phyloP scores from a whole-genome alignment of 1,139 yeast genomes.

The Scheffersomyces illinoinensis region DNA sequence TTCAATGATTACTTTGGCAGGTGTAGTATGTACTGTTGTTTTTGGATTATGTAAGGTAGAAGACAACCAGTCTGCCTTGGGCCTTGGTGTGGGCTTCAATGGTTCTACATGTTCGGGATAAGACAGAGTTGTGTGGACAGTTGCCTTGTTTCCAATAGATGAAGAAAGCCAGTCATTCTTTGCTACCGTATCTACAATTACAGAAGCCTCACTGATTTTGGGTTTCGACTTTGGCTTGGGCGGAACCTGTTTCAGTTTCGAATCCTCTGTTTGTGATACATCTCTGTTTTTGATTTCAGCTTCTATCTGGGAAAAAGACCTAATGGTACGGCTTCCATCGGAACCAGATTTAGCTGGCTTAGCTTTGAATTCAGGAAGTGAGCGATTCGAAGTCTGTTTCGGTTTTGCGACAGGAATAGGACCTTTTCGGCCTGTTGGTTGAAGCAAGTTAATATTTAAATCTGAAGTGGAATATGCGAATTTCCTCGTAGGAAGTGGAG shows the following conservation, averaged over 20 bases:
- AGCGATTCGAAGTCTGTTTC: not conserved
- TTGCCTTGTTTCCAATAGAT: slow-evolving; percentile 11
- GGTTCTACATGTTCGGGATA: not conserved
- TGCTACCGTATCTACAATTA: not conserved
- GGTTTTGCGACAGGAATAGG: not conserved
- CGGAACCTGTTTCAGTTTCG: not conserved
- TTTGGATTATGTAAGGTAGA: slow-evolving; percentile 12
- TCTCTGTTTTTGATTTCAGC: slow-evolving; percentile 12
- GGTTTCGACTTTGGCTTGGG: slow-evolving; percentile 6
- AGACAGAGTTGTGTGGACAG: slow-evolving; percentile 10
- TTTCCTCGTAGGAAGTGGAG: slow-evolving; percentile 11
- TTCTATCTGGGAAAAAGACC: slow-evolving; percentile 26
- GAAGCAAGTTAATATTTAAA: slow-evolving; percentile 20
- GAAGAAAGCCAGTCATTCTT: slow-evolving; percentile 21
- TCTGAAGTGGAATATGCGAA: not conserved
- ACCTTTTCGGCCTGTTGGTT: slow-evolving; percentile 18
- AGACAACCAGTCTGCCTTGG: slow-evolving; percentile 16
- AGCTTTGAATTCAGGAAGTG: not conserved
- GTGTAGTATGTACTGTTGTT: slow-evolving; percentile 5
- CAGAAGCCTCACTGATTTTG: not conserved
- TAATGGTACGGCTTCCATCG: not conserved
- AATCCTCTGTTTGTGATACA: slow-evolving; percentile 1
- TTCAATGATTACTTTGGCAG: slow-evolving; percentile 1
- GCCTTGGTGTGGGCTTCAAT: slow-evolving; percentile 5
- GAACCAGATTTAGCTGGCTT: not conserved